Percentiles rank a stretch among this genome's conserved stretches.
phyloP scores from a whole-genome alignment of 345 rosid genomes.

The Citrus inodora region DNA sequence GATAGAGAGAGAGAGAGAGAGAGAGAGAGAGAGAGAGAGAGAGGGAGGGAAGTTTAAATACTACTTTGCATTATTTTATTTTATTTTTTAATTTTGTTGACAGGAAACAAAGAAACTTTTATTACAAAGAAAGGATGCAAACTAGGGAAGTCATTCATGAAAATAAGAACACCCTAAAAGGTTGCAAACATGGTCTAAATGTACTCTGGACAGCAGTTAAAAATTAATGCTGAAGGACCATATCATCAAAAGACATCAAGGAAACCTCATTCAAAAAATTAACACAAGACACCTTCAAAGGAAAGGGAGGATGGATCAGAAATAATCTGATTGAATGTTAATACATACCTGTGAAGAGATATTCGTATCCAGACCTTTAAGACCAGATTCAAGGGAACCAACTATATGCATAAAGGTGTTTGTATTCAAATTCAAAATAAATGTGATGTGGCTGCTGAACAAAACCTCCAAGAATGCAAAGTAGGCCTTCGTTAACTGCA shows the following conservation, averaged over 20 bases:
- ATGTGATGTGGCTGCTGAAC: constrained; percentile 68
- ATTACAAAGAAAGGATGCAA: not conserved
- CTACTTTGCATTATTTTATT: not conserved
- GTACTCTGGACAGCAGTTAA: not conserved
- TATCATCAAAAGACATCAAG: not conserved
- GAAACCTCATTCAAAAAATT: not conserved
- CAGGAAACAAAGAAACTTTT: not conserved
- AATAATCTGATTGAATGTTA: not conserved
- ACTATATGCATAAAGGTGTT: constrained; percentile 89
- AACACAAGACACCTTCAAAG: not conserved
- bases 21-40: no score
- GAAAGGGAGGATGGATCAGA: not conserved
- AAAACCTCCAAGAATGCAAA: constrained; percentile 92
- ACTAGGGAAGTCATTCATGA: not conserved
- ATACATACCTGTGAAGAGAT: constrained; percentile 86
- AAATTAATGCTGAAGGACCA: not conserved
- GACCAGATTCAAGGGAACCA: constrained; percentile 95
- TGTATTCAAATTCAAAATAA: constrained; percentile 76
- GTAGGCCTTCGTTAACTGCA: constrained; percentile 96
- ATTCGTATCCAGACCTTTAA: constrained; percentile 84
- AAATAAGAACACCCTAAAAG: not conserved
- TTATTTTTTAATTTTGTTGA: not conserved
- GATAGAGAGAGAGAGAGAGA: no score
- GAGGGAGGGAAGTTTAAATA: not conserved
- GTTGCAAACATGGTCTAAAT: not conserved